A percentile compares a stretch with the other conserved stretches of the same genome.
Evolutionary conservation across 192 early-diverging fungal genomes (phyloP).

Genomic region (Podila clonocystis): DNA sequence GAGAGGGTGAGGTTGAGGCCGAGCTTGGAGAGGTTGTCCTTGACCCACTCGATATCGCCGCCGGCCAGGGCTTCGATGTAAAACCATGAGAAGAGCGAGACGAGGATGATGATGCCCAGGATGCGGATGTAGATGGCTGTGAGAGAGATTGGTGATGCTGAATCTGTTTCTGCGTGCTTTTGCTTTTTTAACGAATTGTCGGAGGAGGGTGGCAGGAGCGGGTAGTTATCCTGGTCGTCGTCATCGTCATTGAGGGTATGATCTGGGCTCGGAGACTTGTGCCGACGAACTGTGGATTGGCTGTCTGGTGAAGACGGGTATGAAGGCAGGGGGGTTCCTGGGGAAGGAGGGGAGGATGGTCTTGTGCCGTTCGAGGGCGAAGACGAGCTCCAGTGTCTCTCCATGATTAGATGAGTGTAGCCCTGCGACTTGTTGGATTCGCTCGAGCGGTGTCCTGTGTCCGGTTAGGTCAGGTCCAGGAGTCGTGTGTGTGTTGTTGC

Average conservation of each 20-base stretch:
- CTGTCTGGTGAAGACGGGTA: not conserved
- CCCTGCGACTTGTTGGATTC: too few species aligned
- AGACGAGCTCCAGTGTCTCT: not conserved
- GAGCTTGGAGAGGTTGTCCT: constrained; percentile 56
- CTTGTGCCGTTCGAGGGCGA: not conserved
- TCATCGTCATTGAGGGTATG: too few species aligned
- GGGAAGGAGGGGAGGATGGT: not conserved
- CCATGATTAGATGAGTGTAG: not conserved
- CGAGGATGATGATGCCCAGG: constrained; percentile 32
- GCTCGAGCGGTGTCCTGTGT: too few species aligned
- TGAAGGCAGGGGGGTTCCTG: not conserved
- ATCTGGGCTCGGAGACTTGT: not conserved
- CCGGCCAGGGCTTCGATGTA: constrained; percentile 49
- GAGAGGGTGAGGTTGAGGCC: constrained; percentile 57
- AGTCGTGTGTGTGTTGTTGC: too few species aligned
- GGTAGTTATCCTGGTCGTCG: too few species aligned
- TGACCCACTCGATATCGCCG: constrained; percentile 60
- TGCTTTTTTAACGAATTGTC: too few species aligned
- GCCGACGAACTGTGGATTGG: not conserved
- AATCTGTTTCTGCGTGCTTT: too few species aligned
- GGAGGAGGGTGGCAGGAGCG: not conserved
- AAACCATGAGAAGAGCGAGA: constrained; percentile 45
- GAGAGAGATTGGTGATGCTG: not conserved
- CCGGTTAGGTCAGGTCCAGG: too few species aligned
- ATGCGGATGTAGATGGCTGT: constrained; percentile 24